phyloP scores from a whole-genome alignment of 73 alveolate species.

The Blepharisma japonicum region DNA sequence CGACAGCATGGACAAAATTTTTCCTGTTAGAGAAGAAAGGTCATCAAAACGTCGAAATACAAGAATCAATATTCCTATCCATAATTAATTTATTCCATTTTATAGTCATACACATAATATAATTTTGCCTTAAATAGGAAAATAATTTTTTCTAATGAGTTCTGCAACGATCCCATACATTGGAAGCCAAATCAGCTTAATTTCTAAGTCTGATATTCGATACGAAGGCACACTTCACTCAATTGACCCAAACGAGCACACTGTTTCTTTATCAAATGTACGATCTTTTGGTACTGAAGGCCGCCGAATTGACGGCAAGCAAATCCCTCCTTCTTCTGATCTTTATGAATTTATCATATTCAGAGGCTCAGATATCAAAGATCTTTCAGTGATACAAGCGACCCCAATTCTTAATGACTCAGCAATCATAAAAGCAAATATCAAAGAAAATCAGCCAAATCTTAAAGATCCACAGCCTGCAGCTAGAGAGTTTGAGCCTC shows the following conservation, averaged over 20 bases:
- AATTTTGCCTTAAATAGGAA: no score
- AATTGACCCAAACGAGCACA: constrained; percentile 41
- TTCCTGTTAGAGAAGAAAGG: no score
- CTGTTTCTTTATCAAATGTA: constrained; percentile 48
- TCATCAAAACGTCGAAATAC: no score
- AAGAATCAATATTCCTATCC: no score
- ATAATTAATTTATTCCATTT: no score
- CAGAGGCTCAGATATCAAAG: constrained; percentile 26
- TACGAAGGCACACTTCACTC: constrained; percentile 47
- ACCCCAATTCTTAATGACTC: background rate
- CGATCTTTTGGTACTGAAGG: constrained; percentile 50
- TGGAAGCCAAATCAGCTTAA: constrained; percentile 38
- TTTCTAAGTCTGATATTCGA: constrained; percentile 43
- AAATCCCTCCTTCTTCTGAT: constrained; percentile 41
- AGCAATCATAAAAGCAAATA: background rate
- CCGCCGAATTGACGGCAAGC: constrained; percentile 34
- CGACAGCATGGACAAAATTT: no score
- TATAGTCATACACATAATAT: no score
- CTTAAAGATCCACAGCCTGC: background rate
- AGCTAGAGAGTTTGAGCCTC: background rate
- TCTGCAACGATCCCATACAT: constrained; percentile 17
- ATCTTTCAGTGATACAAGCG: constrained; percentile 8
- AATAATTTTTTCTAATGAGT: background rate
- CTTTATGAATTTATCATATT: constrained; percentile 17
- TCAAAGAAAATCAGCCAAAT: background rate